Evolutionary conservation across 768 basidiomycete species (phyloP).

Genomic region (Tulasnella sp.): DNA sequence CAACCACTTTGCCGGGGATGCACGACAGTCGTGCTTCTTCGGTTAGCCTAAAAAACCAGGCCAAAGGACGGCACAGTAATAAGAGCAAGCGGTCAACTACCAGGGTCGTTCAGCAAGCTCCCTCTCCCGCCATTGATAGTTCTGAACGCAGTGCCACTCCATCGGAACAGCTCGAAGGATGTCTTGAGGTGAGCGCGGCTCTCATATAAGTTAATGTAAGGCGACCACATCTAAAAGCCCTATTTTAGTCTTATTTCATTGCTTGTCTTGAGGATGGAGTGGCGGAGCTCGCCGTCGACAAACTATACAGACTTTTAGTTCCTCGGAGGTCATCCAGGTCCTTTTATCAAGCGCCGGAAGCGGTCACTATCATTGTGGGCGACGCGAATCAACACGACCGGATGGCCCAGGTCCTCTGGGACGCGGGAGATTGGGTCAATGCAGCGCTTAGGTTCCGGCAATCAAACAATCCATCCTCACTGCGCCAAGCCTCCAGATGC

Average conservation of each 20-base stretch:
- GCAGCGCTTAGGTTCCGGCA: background rate
- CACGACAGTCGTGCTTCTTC: background rate
- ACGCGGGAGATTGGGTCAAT: slow-evolving; percentile 39
- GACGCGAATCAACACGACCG: too few species aligned
- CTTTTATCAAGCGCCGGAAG: too few species aligned
- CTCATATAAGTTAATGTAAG: too few species aligned
- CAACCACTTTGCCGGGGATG: background rate
- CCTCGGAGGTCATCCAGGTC: too few species aligned
- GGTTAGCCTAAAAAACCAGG: background rate
- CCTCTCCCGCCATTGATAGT: background rate
- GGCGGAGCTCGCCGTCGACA: slow-evolving; percentile 40
- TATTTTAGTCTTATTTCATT: slow-evolving; percentile 30
- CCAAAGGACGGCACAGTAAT: background rate
- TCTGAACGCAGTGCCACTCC: background rate
- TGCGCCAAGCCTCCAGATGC: background rate
- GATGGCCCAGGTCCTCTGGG: too few species aligned
- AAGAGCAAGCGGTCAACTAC: background rate
- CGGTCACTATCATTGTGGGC: too few species aligned
- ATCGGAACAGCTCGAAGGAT: background rate
- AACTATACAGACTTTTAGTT: slow-evolving; percentile 54
- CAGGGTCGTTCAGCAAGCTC: background rate
- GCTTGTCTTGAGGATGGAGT: slow-evolving; percentile 42
- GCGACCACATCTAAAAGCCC: too few species aligned
- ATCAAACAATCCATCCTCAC: background rate
- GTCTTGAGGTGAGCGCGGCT: too few species aligned